Percentiles rank a stretch among this genome's conserved stretches.
These are phyloP conservation scores for Termitomyces sp. DNA, from an alignment of 768 basidiomycete species.

Conservation along the genomic window DNA sequence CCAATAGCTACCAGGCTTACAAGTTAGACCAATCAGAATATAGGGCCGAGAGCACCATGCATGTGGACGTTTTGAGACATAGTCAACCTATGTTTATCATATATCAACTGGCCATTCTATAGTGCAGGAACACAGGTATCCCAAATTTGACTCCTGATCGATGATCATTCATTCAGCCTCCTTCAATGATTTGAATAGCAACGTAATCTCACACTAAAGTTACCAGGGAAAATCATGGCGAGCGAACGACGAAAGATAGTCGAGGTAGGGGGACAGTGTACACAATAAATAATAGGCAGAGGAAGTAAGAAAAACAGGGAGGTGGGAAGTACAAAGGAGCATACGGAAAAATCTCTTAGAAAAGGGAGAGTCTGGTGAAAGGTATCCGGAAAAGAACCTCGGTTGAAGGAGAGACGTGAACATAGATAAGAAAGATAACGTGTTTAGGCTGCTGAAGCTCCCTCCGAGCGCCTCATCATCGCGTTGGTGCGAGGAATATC, in stretches of 20 bases:
- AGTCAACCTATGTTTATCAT: no score
- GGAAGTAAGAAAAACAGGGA: background rate
- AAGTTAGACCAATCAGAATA: no score
- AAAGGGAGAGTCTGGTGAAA: background rate
- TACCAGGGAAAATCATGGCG: background rate
- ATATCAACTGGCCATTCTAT: no score
- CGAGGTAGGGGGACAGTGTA: background rate
- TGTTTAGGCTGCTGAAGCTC: background rate
- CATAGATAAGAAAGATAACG: background rate
- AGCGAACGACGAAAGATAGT: background rate
- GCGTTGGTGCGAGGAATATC: background rate
- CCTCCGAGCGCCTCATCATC: background rate
- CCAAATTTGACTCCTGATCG: no score
- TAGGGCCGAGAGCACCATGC: no score
- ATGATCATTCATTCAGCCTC: background rate
- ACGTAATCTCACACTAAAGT: no score
- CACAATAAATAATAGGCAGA: background rate
- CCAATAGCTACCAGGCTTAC: no score
- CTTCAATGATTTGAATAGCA: no score
- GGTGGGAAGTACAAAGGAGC: background rate
- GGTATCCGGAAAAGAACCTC: background rate
- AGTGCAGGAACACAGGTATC: background rate
- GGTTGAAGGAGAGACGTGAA: background rate
- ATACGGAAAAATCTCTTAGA: background rate
- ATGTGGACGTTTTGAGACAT: no score